Evolutionary conservation across 2,329 filamentous ascomycete genomes (phyloP), one percentile per base, ranked within the genome.

Genomic region (Ambrosiella xylebori): DNA sequence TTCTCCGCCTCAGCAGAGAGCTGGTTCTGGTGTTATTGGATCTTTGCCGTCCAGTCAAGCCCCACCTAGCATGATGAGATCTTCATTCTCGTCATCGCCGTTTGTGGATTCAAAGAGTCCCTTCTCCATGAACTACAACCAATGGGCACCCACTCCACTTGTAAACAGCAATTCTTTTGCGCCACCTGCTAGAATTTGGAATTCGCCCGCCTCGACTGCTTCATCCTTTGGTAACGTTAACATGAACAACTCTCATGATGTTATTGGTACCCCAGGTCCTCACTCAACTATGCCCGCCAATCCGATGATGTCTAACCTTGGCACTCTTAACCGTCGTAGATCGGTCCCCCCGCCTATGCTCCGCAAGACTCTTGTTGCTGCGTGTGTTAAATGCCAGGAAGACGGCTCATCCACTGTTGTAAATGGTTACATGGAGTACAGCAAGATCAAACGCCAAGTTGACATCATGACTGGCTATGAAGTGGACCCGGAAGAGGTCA

Each of bases 361-460:
- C 57, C 83, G 88, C 45, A 73, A 85, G 59, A 77, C 88, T 67
- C 79, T 95, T 15, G 90, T 87, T 63, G 79, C 82, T 56, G 86
- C 86, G 2, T 95, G 88, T 73, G 85, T 86, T 66, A 76, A 78
- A 7, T 68, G 84, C 6, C 69, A 69, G 27, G 71, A 66, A 37
- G 63, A 65, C 1, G 65, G 64, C 15, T 61, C 65, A 7, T 67
- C 73, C 1, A 75, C 75, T 51, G 44, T 49, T n/a, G 19, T 49
- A 7, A 54, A 56, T 7, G 82, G 81, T 8, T 95, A 84, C 67
- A 79, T 91, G 59, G 79, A 85, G 59, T 76, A 94, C 19, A 74
- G 78, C 35, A 71, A 75, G 17, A 76, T 89, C 65, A 82, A 89
- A 63, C 78, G 84, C 8, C 76, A 79, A 57, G 75, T 86, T 37